Evolutionary conservation across 106 monocot genomes (phyloP), one percentile per base, ranked within the genome.

Genomic region (Gastrodia elata): DNA sequence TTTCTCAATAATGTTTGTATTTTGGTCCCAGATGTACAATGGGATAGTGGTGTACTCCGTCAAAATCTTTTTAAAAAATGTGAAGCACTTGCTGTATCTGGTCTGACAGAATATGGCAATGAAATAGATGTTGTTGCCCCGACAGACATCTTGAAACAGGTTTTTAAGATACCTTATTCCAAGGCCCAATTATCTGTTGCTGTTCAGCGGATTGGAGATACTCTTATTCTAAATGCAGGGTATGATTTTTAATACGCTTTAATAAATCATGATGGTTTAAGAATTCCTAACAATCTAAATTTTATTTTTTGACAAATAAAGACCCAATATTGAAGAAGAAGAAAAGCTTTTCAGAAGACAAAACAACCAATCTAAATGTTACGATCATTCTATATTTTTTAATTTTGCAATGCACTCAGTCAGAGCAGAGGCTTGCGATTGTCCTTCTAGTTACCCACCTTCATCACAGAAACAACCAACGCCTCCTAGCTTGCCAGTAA

Each of bases 371-470:
- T 71, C 86, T 35, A 87, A 82, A 80, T 75, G 77, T 34, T 78
- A 84, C 26, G 78, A 90, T 73, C 82, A 87, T 74, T 96, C 96
- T 33, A 90, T 93, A 24, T 93, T 97, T 64, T 75, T 88, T 52
- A 97, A 97, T 73, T 97, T 97, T 64, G 97, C 97, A 16, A 93
- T 88, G 93, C 97, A 97, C 46, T 97, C 97, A 22, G 97, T 97
- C 35, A 81, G 97, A 90, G 90, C 92, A 36, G 97, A 97, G 82
- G 97, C 97, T 74, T 97, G 97, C 80, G 97, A 97, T 78, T 97
- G 97, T 59, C 97, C 97, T 26, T 93, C 97, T 38, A 75, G 79
- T 86, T 81, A 90, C 70, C 38, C 82, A 36, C 79, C 89, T 65
- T 68, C 80, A 64, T 39, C 77, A 44, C 75, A 72, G 58, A 74